Percentiles rank a stretch among this genome's conserved stretches.
phyloP scores from a whole-genome alignment of 177 flowering plant species.

The Vitis hybrid region DNA sequence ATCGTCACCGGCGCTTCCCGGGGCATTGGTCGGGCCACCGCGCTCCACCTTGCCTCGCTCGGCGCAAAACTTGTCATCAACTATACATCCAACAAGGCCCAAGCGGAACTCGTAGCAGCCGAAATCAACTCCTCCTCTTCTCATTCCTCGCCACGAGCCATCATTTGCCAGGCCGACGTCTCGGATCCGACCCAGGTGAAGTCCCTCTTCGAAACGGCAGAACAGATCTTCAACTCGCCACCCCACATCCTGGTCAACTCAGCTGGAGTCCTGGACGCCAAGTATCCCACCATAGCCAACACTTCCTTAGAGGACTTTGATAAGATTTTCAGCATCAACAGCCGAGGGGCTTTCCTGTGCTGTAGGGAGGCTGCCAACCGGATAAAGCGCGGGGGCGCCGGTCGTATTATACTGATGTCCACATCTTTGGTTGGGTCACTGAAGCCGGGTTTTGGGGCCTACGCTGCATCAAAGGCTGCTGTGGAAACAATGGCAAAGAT shows the following conservation, averaged over 20 bases:
- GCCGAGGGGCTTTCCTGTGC: constrained; percentile 46
- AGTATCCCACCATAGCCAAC: constrained; percentile 33
- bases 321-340: constrained; percentile 31
- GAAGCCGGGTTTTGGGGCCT: constrained; percentile 38
- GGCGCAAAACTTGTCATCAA: constrained; percentile 40
- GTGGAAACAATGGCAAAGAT: constrained; percentile 56
- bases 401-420: constrained; percentile 41
- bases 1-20: constrained; percentile 50
- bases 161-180: constrained; percentile 38
- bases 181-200: constrained; percentile 43
- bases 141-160: constrained; percentile 18
- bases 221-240: constrained; percentile 25
- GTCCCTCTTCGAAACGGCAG: constrained; percentile 40
- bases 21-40: constrained; percentile 41
- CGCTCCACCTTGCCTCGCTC: constrained; percentile 40
- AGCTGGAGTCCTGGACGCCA: constrained; percentile 42
- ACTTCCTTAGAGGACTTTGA: constrained; percentile 40
- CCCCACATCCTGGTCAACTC: constrained; percentile 43
- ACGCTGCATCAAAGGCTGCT: constrained; percentile 56
- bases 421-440: constrained; percentile 35
- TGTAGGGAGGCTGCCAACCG: constrained; percentile 46
- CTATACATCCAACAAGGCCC: constrained; percentile 27
- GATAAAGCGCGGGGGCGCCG: constrained; percentile 43
- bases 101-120: constrained; percentile 30
- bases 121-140: constrained; percentile 22